Conservation (phyloP, 2,329 filamentous ascomycete species). For the Cytospora schulzeri region DNA sequence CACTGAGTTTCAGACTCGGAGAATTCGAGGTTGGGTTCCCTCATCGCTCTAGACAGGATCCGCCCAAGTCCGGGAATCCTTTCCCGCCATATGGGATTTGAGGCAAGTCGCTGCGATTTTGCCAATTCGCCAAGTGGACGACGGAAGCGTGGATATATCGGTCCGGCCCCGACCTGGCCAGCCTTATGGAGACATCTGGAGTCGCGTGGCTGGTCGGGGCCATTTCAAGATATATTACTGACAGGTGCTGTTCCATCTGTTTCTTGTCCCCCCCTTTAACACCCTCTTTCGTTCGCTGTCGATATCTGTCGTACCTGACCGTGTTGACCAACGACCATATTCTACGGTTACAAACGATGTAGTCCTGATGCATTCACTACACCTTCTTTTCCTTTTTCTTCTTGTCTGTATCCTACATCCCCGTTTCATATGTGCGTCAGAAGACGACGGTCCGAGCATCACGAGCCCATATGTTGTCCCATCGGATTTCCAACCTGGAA, state of each 20-base stretch:
- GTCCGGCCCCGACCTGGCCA: slow-evolving; percentile 22
- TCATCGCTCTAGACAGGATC: slow-evolving; percentile 12
- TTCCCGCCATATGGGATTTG: background rate
- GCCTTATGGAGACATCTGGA: slow-evolving; percentile 7
- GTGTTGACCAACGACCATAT: slow-evolving; percentile 20
- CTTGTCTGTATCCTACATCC: slow-evolving; percentile 12
- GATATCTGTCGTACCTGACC: slow-evolving; percentile 11
- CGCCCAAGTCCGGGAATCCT: slow-evolving; percentile 5
- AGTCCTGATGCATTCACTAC: slow-evolving; percentile 25
- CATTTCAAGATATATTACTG: slow-evolving; percentile 17
- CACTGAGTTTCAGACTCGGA: background rate
- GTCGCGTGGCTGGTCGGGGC: slow-evolving; percentile 22
- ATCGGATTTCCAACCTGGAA: background rate
- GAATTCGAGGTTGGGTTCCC: background rate
- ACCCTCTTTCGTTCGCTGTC: slow-evolving; percentile 7
- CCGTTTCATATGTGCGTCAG: background rate
- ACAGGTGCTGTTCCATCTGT: slow-evolving; percentile 3
- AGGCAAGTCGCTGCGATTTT: background rate
- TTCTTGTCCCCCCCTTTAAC: slow-evolving; percentile 16
- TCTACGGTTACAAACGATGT: slow-evolving; percentile 18
- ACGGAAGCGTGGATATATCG: slow-evolving; percentile 16
- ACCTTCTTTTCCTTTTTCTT: slow-evolving; percentile 18
- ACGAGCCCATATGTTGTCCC: background rate
- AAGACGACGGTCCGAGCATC: background rate
- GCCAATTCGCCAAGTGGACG: slow-evolving; percentile 9